Conservation (phyloP, 78 protist species). For the Dictyostelium discoideum region DNA sequence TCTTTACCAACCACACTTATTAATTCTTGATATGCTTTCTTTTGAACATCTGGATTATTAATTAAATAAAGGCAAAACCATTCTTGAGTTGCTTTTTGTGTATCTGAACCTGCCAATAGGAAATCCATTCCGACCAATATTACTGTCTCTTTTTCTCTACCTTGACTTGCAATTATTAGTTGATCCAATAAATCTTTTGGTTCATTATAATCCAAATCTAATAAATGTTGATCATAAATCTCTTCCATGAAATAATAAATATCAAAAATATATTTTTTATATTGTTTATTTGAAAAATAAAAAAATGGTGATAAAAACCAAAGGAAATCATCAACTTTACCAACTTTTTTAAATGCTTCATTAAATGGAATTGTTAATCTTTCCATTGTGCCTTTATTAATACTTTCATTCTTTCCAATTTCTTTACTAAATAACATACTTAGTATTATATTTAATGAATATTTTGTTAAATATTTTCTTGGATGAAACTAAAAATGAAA, state of each 20-base stretch:
- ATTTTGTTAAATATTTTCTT: conserved; percentile 15
- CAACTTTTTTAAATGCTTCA: neutral
- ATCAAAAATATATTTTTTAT: neutral
- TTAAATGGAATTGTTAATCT: conserved; percentile 11
- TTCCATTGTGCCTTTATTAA: neutral
- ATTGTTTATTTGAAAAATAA: neutral
- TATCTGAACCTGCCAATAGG: neutral
- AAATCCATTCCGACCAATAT: neutral
- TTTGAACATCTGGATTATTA: conserved; percentile 20
- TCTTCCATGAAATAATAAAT: conserved; percentile 18
- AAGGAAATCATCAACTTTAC: conserved; percentile 10
- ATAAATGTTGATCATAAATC: conserved; percentile 21
- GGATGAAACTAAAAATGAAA: neutral
- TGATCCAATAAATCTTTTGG: conserved; percentile 25
- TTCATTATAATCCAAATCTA: neutral
- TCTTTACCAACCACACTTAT: neutral
- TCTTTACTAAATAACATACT: conserved; percentile 12
- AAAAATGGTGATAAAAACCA: conserved; percentile 6
- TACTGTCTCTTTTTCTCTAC: conserved; percentile 2
- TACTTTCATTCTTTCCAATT: conserved; percentile 14
- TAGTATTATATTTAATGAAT: conserved; percentile 21
- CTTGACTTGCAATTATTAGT: neutral
- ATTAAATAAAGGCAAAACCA: neutral
- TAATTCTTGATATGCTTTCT: conserved; percentile 34
- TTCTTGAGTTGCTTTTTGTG: neutral